phyloP scores from a whole-genome alignment of 352 stramenopile genomes.

The Paralagenidium karlingii region DNA sequence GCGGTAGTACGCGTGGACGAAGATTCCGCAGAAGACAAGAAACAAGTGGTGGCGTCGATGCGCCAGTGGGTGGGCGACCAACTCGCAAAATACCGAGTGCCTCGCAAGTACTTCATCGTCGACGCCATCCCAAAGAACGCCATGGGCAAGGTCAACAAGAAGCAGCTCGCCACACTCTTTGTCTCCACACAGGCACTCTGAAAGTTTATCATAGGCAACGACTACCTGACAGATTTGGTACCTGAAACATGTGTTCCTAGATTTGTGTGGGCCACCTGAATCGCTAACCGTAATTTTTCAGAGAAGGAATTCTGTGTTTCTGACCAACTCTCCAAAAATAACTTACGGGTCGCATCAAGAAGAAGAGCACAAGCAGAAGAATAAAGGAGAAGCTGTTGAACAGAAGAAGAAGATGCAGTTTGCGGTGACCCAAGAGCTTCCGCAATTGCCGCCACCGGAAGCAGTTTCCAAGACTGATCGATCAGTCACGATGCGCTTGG shows the following conservation, averaged over 20 bases:
- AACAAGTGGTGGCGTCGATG: slow-evolving; percentile 15
- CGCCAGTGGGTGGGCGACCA: slow-evolving; percentile 39
- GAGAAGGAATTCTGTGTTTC: no score
- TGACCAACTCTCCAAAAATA: no score
- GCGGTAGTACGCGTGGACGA: slow-evolving; percentile 33
- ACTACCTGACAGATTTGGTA: no score
- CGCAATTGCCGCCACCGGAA: slow-evolving; percentile 36
- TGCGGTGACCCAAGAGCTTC: slow-evolving; percentile 44
- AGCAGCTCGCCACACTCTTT: slow-evolving; percentile 41
- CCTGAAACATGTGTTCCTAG: no score
- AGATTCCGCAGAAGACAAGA: slow-evolving; percentile 3
- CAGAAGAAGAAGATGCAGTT: slow-evolving; percentile 17
- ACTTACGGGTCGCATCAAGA: no score
- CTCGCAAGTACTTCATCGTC: slow-evolving; percentile 62
- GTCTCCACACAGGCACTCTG: no score
- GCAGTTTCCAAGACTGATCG: slow-evolving; percentile 62
- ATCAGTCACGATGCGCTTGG: slow-evolving; percentile 47
- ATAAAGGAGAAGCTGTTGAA: no score
- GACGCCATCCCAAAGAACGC: slow-evolving; percentile 85
- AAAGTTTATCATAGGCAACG: no score
- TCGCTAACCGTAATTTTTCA: no score
- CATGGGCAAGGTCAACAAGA: slow-evolving; percentile 93
- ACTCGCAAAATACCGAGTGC: slow-evolving; percentile 77
- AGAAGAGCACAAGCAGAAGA: no score
- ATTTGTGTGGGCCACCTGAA: no score